These are phyloP conservation scores for Pleurotus platypus DNA, from an alignment of 768 basidiomycete genomes.

Conservation along the genomic window DNA sequence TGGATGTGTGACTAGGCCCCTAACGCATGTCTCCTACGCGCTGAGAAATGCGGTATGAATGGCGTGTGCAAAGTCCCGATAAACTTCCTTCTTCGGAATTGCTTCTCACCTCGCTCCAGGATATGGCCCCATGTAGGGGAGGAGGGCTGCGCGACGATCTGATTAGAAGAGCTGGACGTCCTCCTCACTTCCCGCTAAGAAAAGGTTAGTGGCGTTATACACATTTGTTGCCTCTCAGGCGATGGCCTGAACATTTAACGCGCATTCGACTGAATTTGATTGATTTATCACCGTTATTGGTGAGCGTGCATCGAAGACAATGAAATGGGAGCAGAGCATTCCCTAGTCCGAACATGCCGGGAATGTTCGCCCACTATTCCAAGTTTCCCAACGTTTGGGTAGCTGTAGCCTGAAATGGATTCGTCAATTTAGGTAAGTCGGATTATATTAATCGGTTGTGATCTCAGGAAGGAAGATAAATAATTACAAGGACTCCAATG, in stretches of 20 bases:
- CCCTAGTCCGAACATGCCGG: slow-evolving; percentile 6
- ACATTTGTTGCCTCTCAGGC: neutral
- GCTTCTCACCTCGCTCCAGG: slow-evolving; percentile 1
- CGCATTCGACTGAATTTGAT: neutral
- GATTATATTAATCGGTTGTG: neutral
- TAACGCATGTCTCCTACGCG: neutral
- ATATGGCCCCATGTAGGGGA: neutral
- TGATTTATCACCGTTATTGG: neutral
- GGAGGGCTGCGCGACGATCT: neutral
- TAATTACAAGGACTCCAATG: neutral
- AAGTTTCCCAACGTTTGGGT: slow-evolving; percentile 3
- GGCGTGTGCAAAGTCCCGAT: slow-evolving; percentile 3
- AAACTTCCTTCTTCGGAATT: slow-evolving; percentile 8
- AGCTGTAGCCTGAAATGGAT: neutral
- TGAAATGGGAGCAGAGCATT: neutral
- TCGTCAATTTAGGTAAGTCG: neutral
- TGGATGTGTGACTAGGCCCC: slow-evolving; percentile 3
- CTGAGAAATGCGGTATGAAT: slow-evolving; percentile 3
- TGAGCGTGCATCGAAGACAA: neutral
- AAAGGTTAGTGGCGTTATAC: neutral
- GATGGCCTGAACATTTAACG: neutral
- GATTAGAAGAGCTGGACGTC: slow-evolving; percentile 1
- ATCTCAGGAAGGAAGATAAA: neutral
- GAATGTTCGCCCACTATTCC: neutral
- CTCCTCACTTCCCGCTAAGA: neutral